Evolutionary conservation across 75 land plant genomes (phyloP).

Genomic region (Larix kaempferi): DNA sequence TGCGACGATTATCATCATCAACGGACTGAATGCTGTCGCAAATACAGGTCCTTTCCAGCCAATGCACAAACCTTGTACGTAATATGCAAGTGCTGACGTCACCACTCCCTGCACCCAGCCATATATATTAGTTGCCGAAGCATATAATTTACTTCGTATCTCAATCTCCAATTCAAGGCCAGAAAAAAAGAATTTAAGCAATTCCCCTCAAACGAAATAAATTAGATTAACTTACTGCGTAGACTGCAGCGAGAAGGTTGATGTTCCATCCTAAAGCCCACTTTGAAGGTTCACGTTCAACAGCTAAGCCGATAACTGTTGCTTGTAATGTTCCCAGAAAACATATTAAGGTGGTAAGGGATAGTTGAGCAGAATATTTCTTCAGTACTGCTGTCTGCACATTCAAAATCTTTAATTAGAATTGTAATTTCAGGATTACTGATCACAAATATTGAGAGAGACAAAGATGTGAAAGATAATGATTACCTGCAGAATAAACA

Average conservation of each 20-base stretch:
- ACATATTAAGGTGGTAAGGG: constrained; percentile 37
- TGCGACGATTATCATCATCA: constrained; percentile 67
- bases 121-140: not conserved
- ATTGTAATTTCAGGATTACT: not conserved
- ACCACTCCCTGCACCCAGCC: constrained; percentile 41
- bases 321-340: constrained; percentile 28
- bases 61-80: constrained; percentile 59
- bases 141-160: too few species aligned
- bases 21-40: constrained; percentile 63
- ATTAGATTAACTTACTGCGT: constrained; percentile 21
- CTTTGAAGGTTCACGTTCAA: constrained; percentile 14
- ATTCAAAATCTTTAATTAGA: not conserved
- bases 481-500: constrained; percentile 32
- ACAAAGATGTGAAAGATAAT: too few species aligned
- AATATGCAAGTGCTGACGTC: constrained; percentile 53
- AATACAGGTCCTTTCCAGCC: constrained; percentile 58
- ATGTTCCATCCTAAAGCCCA: constrained; percentile 29
- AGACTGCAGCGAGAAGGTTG: constrained; percentile 38
- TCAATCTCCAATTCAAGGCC: not conserved
- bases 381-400: constrained; percentile 22
- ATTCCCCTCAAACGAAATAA: not conserved
- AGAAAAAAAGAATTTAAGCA: not conserved
- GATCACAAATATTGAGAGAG: not conserved
- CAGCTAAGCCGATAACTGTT: constrained; percentile 17
- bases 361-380: constrained; percentile 28